These are phyloP conservation scores for Themeda triandra DNA, from an alignment of 176 grass and related monocot genomes.

Conservation along the genomic window DNA sequence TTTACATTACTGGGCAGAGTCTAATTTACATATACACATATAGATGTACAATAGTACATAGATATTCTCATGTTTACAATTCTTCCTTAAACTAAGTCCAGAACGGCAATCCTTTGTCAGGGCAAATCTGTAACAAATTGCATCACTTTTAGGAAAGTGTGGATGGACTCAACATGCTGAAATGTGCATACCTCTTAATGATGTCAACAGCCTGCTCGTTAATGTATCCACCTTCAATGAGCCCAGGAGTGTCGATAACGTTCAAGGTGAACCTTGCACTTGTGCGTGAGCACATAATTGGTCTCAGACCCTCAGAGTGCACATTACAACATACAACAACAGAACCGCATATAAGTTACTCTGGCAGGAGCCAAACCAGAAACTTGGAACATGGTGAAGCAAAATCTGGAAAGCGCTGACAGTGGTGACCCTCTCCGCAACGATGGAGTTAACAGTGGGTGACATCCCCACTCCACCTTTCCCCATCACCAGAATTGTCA, in stretches of 20 bases:
- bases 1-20: too few species aligned
- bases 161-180: neutral
- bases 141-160: neutral
- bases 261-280: constrained; percentile 87
- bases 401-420: constrained; percentile 95
- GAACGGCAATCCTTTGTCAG: neutral
- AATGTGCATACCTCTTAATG: constrained; percentile 67
- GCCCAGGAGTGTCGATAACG: constrained; percentile 90
- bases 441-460: constrained; percentile 84
- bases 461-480: constrained; percentile 98
- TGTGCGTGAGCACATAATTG: constrained; percentile 72
- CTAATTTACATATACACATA: too few species aligned
- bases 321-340: constrained; percentile 1
- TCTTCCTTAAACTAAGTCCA: neutral
- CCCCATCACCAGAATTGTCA: constrained; percentile 94
- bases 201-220: constrained; percentile 94
- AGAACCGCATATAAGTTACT: neutral
- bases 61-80: too few species aligned
- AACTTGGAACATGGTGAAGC: neutral
- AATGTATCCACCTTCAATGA: constrained; percentile 96
- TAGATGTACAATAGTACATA: too few species aligned
- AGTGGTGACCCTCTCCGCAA: constrained; percentile 70
- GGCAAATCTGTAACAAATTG: neutral
- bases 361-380: neutral
- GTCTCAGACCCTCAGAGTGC: constrained; percentile 90